These are phyloP conservation scores for Eucalyptus melliodora DNA, from an alignment of 345 rosid species.

Conservation along the genomic window DNA sequence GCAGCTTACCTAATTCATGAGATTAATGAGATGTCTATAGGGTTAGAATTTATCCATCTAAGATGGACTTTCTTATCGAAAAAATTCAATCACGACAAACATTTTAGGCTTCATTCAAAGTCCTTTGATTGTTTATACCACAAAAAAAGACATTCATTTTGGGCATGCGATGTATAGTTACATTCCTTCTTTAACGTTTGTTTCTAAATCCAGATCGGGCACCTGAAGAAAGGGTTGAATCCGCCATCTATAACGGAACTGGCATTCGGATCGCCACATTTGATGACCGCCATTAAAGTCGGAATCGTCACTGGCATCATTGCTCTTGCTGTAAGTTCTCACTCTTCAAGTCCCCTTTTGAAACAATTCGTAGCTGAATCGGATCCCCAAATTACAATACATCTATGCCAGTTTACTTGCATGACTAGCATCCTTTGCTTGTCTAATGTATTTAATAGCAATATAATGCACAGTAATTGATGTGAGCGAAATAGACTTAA, in stretches of 20 bases:
- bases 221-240: slow-evolving; percentile 76
- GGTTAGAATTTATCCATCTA: background rate
- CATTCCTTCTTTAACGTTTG: background rate
- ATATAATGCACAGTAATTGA: background rate
- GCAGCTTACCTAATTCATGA: background rate
- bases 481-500: background rate
- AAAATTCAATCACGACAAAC: background rate
- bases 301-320: slow-evolving; percentile 82
- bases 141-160: background rate
- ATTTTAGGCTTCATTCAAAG: background rate
- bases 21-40: background rate
- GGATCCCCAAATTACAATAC: background rate
- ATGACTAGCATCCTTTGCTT: background rate
- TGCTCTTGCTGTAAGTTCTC: slow-evolving; percentile 68
- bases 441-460: background rate
- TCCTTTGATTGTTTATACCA: background rate
- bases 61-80: background rate
- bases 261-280: slow-evolving; percentile 53
- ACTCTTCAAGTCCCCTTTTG: background rate
- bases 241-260: slow-evolving; percentile 60
- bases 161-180: background rate
- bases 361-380: background rate
- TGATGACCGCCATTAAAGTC: slow-evolving; percentile 49
- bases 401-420: background rate
- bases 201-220: slow-evolving; percentile 49